Conservation (phyloP, 495 filamentous ascomycete species). For the Aspergillus coremiiformis region DNA sequence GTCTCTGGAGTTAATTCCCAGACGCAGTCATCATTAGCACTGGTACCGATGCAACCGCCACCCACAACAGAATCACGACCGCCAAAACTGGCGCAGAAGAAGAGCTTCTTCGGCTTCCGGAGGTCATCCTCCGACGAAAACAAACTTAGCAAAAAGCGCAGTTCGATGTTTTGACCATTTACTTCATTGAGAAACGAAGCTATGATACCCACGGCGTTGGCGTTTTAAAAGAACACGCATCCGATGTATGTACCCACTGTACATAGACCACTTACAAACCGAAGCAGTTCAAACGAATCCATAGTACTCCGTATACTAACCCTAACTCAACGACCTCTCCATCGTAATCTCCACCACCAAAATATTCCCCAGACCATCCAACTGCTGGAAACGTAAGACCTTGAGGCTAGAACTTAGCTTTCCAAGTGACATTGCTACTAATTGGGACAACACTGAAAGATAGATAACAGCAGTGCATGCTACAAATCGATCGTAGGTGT, state of each 20-base stretch:
- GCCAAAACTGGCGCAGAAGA: conserved; percentile 31
- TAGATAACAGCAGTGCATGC: too few species aligned
- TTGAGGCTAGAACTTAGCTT: too few species aligned
- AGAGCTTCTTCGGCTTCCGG: conserved; percentile 44
- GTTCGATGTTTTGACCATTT: conserved; percentile 42
- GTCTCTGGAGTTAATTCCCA: conserved; percentile 6
- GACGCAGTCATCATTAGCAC: conserved; percentile 13
- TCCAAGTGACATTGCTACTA: too few species aligned
- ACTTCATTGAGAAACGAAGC: not conserved
- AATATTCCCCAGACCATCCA: conserved; percentile 37
- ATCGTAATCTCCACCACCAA: conserved; percentile 34
- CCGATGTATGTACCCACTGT: not conserved
- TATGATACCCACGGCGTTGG: conserved; percentile 7
- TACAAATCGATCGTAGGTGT: too few species aligned
- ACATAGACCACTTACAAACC: too few species aligned
- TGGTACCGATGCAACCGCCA: conserved; percentile 11
- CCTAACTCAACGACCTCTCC: conserved; percentile 10
- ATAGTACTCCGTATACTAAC: not conserved
- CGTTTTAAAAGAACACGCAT: not conserved
- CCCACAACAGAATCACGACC: conserved; percentile 3
- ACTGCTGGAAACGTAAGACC: too few species aligned
- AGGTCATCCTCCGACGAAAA: conserved; percentile 26
- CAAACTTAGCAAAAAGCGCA: conserved; percentile 44
- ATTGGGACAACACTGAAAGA: too few species aligned
- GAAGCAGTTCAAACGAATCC: too few species aligned